These are phyloP conservation scores for Chlorencoelia australis DNA, from an alignment of 2,329 filamentous ascomycete species.

Conservation along the genomic window DNA sequence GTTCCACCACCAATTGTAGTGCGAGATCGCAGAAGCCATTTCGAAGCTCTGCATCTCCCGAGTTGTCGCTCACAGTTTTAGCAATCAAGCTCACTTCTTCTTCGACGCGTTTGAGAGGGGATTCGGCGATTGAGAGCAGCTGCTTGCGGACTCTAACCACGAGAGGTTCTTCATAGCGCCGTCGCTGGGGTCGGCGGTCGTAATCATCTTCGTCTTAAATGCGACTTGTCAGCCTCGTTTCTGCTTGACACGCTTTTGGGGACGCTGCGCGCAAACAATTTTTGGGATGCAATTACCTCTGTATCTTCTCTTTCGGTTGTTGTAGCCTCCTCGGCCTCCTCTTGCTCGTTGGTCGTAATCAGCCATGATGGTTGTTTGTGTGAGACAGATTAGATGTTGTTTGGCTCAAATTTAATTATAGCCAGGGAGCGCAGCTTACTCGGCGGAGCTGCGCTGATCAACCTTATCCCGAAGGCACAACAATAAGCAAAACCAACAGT, in stretches of 20 bases:
- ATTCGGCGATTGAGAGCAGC: slow-evolving; percentile 72
- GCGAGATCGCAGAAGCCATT: slow-evolving; percentile 63
- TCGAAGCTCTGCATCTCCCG: slow-evolving; percentile 73
- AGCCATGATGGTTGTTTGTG: no score
- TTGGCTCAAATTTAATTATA: no score
- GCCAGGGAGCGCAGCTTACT: no score
- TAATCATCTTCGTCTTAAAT: slow-evolving; percentile 63
- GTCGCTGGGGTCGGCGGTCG: slow-evolving; percentile 62
- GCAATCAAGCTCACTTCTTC: slow-evolving; percentile 70
- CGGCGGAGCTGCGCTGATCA: no score
- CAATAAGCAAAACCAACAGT: no score
- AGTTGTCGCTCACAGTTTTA: slow-evolving; percentile 68
- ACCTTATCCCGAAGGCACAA: no score
- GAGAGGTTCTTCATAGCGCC: slow-evolving; percentile 64
- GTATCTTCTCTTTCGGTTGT: slow-evolving; percentile 67
- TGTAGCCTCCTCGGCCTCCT: slow-evolving; percentile 33
- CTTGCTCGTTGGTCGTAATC: slow-evolving; percentile 37
- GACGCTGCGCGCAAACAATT: not conserved
- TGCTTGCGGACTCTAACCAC: slow-evolving; percentile 66
- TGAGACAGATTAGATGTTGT: no score
- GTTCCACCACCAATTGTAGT: slow-evolving; percentile 72
- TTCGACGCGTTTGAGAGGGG: slow-evolving; percentile 65
- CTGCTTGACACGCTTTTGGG: slow-evolving; percentile 1
- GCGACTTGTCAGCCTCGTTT: slow-evolving; percentile 19
- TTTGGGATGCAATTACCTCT: slow-evolving; percentile 47